These are phyloP conservation scores for Elongisporangium anandrum DNA, from an alignment of 352 stramenopile genomes.

Conservation along the genomic window DNA sequence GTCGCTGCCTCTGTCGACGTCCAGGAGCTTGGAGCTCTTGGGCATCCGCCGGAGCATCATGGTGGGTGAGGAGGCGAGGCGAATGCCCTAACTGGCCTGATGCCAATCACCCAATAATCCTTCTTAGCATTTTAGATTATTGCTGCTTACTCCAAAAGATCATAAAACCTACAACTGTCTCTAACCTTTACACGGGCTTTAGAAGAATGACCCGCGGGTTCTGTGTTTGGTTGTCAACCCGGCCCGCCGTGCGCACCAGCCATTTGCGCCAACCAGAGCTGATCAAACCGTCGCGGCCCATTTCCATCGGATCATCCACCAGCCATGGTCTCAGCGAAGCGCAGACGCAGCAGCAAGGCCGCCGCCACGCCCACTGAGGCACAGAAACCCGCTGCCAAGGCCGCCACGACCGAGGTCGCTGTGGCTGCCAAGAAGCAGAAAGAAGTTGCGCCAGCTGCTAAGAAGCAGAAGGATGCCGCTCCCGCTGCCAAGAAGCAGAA, in stretches of 20 bases:
- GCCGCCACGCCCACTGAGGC: background rate
- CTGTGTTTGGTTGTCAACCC: background rate
- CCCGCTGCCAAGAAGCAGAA: conserved; percentile 35
- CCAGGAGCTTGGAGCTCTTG: conserved; percentile 26
- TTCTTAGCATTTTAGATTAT: too few species aligned
- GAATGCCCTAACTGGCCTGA: background rate
- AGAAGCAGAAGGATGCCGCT: conserved; percentile 24
- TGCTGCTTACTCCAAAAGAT: background rate
- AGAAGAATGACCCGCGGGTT: background rate
- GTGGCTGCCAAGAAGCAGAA: conserved; percentile 30
- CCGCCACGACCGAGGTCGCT: conserved; percentile 12
- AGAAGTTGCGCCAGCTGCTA: conserved; percentile 19
- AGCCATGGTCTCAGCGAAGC: conserved; percentile 39
- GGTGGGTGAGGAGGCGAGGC: background rate
- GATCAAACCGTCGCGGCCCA: background rate
- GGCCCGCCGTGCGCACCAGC: conserved; percentile 4
- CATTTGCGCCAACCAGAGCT: conserved; percentile 4
- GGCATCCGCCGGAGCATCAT: background rate
- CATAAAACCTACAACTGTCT: background rate
- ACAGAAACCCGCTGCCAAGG: background rate
- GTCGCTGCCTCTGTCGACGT: conserved; percentile 14
- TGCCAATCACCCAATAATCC: background rate
- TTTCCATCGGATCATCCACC: conserved; percentile 1
- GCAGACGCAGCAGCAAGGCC: conserved; percentile 30
- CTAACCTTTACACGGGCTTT: background rate